Evolutionary conservation across 768 basidiomycete genomes (phyloP), one percentile per base, ranked within the genome.

Genomic region (Boletus sensibilis): DNA sequence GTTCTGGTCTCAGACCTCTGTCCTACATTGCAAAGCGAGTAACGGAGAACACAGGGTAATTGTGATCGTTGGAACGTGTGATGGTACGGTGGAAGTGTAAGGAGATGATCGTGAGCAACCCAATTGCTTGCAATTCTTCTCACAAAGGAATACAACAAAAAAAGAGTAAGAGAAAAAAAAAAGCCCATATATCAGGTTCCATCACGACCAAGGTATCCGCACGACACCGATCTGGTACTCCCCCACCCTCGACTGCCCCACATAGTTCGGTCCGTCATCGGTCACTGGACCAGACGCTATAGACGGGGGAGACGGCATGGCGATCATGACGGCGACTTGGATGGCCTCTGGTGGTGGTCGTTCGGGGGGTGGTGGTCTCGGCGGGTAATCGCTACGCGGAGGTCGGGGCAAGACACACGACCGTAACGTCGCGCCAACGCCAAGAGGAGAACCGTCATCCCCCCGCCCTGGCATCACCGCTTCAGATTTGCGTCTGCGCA

Each of bases 171-270:
- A 16, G 23, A 25, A 18, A 8, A 12, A 23, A 10, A 3, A 37
- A 10, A 18, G 31, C 2, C 21, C 14, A 44, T 11, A 29, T n/a
- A 50, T 59, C 48, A 62, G 4, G 52, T 23, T 25, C 56, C 53
- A 10, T 63, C 60, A 21, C 54, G 57, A 53, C 75, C 76, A 77
- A 40, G 74, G 73, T 38, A 78, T 60, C 21, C 64, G 71, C 12
- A 72, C 52, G 34, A 79, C 69, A 12, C 82, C 82, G 50, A 83
- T 74, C 65, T 82, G 73, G 58, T 77, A 77, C 56, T 76, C 78
- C 10, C 71, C 65, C 12, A 63, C 51, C 18, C 51, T 35, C 4
- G 55, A 6, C 40, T 59, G 51, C 46, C 61, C 60, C 33, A 57
- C 59, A 39, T 20, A 60, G 1, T 16, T 6, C 31, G 34, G 41